Evolutionary conservation across 2,329 filamentous ascomycete genomes (phyloP), one percentile per base, ranked within the genome.

Genomic region (Phoma sp.): DNA sequence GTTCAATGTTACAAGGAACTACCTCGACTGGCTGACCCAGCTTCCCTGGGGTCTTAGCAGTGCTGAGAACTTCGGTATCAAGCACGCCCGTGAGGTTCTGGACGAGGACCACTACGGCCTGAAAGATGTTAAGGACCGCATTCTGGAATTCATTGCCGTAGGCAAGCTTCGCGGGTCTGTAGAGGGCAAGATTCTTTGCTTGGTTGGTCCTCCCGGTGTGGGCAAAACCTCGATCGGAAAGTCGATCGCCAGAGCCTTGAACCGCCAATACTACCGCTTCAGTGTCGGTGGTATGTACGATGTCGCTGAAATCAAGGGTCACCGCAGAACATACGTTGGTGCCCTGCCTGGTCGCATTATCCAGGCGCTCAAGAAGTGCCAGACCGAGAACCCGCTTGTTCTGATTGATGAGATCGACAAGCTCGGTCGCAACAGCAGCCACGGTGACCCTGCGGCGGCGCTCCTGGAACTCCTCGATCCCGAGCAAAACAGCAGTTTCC

Each of bases 161-260:
- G 95, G 95, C 32, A 99, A 99, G 78, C 86, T 99, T 25, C 89
- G 95, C 42, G 95, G 96, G 36, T 97, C 93, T 0, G 95, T 99
- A 0, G 95, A 99, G 76, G 95, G 95, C 73, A 99, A 99, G 79
- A 99, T 99, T 48, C 80, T 99, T 35, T 99, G 95, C 77, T 93
- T 99, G 71, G 96, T 99, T 50, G 95, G 95, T 0, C 95, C 95
- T 47, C 95, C 95, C 14, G 95, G 95, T 80, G 95, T 99, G 24
- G 95, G 95, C 67, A 99, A 99, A 82, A 99, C 95, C 2, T 97
- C 93, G 75, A 99, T 99, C 64, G 95, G 95, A 72, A 99, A 99
- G 76, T 98, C 93, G 0, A 97, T 99, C 67, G 95, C 95, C 13
- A 86, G 93, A 50, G 96, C 95, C 25, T 80, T 99, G 53, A 97